Evolutionary conservation across 2,329 filamentous ascomycete genomes (phyloP).

Genomic region (Penicillium sp.): DNA sequence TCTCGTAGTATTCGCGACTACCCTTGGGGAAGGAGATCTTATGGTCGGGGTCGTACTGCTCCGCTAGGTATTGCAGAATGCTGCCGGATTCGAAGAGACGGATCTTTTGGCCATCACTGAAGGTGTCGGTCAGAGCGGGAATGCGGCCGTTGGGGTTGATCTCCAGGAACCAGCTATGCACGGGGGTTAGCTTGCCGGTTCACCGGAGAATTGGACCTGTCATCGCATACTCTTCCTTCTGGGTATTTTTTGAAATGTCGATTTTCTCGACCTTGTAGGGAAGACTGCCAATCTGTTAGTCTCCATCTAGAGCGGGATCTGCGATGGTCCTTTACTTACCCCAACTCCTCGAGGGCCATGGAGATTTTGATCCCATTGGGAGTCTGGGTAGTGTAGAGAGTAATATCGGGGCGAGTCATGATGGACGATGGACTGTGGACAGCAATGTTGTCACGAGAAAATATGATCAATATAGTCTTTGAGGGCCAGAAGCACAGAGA

Average conservation of each 20-base stretch:
- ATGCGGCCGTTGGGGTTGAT: slow-evolving; percentile 96
- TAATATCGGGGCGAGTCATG: slow-evolving; percentile 63
- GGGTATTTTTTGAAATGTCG: slow-evolving; percentile 73
- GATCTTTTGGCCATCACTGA: slow-evolving; percentile 73
- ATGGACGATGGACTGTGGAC: slow-evolving; percentile 15
- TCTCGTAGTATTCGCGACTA: slow-evolving; percentile 75
- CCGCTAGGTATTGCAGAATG: slow-evolving; percentile 82
- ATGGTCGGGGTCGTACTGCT: slow-evolving; percentile 79
- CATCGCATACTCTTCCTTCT: slow-evolving; percentile 66
- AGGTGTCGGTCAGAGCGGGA: slow-evolving; percentile 81
- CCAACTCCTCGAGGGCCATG: slow-evolving; percentile 83
- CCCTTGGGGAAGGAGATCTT: slow-evolving; percentile 79
- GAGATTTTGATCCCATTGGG: slow-evolving; percentile 91
- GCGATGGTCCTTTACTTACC: slow-evolving; percentile 39
- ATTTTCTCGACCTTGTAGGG: slow-evolving; percentile 78
- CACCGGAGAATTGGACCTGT: neutral
- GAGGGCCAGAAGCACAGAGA: too few relatives aligned
- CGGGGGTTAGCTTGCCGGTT: slow-evolving; percentile 11
- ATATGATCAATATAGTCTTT: too few relatives aligned
- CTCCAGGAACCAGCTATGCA: slow-evolving; percentile 73
- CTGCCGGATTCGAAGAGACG: slow-evolving; percentile 81
- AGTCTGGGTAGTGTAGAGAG: slow-evolving; percentile 79
- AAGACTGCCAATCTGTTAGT: slow-evolving; percentile 47
- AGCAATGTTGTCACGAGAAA: too few relatives aligned
- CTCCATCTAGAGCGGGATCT: neutral